Base-by-base conservation (phyloP, 2,329 filamentous ascomycete genomes). In the Pleomassaria siparia region DNA sequence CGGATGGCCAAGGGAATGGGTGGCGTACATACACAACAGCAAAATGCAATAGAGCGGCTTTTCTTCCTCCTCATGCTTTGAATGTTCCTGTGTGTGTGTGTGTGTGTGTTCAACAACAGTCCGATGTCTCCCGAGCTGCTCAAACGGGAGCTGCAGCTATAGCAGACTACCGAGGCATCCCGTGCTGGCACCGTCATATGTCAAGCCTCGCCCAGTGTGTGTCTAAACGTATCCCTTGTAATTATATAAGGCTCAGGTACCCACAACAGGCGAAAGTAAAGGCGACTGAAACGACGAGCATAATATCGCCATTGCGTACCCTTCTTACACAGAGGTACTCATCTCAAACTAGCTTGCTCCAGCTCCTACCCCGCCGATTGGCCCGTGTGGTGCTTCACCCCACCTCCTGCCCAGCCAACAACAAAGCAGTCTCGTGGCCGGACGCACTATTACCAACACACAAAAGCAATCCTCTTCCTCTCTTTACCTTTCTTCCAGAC, bases 1-100 rank as follows among this genome's bases (percentile, higher is more conserved):
- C 66, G 65, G 66, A 68, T n/a, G 59, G 53, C 45, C 46, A 54
- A 35, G 12, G 53, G 46, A 49, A 53, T 56, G 54, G 48, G 36
- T 43, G 61, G 59, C 59, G 63, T 65, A 63, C 51, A 53, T 62
- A 62, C 49, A 64, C 54, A 59, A 49, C 52, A 60, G 35, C 35
- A 37, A 32, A 37, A 21, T 37, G 35, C 35, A 25, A 43, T 46
- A 30, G 36, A 40, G 24, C 29, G 42, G 21, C 36, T 46, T 49
- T 43, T 35, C 40, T 36, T 35, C 37, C 25, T 5, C 20, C 20
- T 43, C 15, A 18, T 36, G 12, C 16, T 15, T 40, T 46, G 26
- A 35, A 33, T 36, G 44, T 46, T 37, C 44, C 45, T 49, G 50
- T 45, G 20, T 26, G 35, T 28, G 36, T 39, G 40, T 29, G 50